phyloP scores from a whole-genome alignment of 78 protist genomes.

The Guillardia theta region DNA sequence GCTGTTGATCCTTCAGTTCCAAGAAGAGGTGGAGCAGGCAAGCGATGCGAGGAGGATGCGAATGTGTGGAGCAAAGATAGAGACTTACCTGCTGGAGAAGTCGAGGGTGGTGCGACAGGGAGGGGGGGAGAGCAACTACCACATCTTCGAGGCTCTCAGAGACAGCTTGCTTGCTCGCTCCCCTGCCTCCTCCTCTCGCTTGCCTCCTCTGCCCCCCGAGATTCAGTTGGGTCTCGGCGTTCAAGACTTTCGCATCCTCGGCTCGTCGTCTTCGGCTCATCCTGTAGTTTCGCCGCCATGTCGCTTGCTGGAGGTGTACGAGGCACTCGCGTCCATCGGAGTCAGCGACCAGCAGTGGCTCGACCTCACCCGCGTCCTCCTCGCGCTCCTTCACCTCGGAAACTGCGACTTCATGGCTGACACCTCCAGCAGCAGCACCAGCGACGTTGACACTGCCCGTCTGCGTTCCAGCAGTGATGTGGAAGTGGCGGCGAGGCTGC shows the following conservation, averaged over 20 bases:
- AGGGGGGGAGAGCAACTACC: slow-evolving; percentile 67
- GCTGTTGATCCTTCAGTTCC: slow-evolving; percentile 25
- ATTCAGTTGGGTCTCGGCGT: no score
- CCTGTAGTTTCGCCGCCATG: no score
- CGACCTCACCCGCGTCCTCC: not conserved
- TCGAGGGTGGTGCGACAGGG: slow-evolving; percentile 50
- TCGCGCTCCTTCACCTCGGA: slow-evolving; percentile 45
- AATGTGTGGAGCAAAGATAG: slow-evolving; percentile 48
- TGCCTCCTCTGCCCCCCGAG: not conserved
- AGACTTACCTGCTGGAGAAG: slow-evolving; percentile 68
- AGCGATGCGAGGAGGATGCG: not conserved
- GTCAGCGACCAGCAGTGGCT: not conserved
- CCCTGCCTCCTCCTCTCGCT: not conserved
- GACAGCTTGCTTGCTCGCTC: not conserved
- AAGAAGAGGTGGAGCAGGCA: not conserved
- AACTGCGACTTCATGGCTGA: slow-evolving; percentile 7
- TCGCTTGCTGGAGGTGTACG: no score
- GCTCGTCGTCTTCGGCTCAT: no score
- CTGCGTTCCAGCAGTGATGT: not conserved
- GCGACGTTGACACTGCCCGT: not conserved
- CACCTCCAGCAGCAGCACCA: not conserved
- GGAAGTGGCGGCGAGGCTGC: not conserved
- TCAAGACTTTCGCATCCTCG: no score
- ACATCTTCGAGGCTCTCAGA: slow-evolving; percentile 63
- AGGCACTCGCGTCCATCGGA: not conserved